Evolutionary conservation across 805 yeast species (phyloP).

Genomic region (Zygosaccharomyces lentus): DNA sequence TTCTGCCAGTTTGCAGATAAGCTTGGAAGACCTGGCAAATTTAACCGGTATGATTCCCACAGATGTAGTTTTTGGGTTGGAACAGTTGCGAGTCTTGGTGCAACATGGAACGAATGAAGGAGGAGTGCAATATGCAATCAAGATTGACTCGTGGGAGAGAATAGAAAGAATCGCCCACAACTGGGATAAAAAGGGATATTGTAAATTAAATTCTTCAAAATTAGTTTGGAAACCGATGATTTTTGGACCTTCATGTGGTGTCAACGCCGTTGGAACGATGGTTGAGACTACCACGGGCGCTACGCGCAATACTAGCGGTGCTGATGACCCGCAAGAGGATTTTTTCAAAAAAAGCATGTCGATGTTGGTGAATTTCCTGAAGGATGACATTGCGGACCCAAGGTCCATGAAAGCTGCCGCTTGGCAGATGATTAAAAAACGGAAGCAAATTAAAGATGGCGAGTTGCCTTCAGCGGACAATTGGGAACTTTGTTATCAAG

Average conservation of each 20-base stretch:
- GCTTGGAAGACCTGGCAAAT: conserved; percentile 59
- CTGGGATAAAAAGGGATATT: conserved; percentile 55
- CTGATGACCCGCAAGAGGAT: conserved; percentile 22
- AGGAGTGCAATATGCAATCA: conserved; percentile 45
- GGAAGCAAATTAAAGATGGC: conserved; percentile 1
- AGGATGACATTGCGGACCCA: conserved; percentile 65
- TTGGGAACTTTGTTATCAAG: conserved; percentile 14
- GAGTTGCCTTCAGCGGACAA: neutral
- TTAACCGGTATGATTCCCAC: conserved; percentile 82
- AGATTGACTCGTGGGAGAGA: conserved; percentile 40
- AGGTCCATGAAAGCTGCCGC: conserved; percentile 56
- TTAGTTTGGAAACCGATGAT: conserved; percentile 79
- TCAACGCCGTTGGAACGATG: conserved; percentile 45
- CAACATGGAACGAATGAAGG: conserved; percentile 1
- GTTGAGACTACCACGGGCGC: conserved; percentile 28
- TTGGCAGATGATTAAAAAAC: conserved; percentile 41
- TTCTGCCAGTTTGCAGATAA: conserved; percentile 27
- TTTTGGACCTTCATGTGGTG: conserved; percentile 84
- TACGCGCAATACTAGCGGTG: conserved; percentile 12
- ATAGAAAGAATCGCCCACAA: conserved; percentile 39
- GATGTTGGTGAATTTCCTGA: conserved; percentile 53
- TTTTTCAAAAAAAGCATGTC: conserved; percentile 46
- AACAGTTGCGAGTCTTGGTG: conserved; percentile 59
- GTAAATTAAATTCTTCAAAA: conserved; percentile 46
- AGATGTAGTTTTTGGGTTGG: conserved; percentile 84